Evolutionary conservation across 2,329 filamentous ascomycete species (phyloP).

Genomic region (Exophiala spinifera): DNA sequence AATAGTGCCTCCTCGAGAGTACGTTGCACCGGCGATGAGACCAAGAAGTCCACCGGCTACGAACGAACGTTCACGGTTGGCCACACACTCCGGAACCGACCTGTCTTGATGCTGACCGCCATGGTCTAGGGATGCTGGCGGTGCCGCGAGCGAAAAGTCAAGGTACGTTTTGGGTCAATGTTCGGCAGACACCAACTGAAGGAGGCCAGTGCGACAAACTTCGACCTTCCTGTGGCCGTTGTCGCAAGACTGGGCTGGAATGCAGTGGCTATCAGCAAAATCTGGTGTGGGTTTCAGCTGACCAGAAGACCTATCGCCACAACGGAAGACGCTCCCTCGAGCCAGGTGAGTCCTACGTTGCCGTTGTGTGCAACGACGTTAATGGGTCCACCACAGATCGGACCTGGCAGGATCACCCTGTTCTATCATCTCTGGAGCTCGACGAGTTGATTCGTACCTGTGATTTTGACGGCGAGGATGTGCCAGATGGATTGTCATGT

Average conservation of each 20-base stretch:
- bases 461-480: neutral
- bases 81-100: neutral
- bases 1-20: neutral
- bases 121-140: neutral
- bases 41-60: neutral
- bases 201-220: neutral
- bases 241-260: neutral
- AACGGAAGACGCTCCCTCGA: constrained; percentile 5
- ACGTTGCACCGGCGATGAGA: too few relatives aligned
- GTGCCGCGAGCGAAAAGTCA: constrained; percentile 1
- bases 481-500: neutral
- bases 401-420: neutral
- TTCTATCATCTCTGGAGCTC: neutral
- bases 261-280: constrained; percentile 5
- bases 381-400: neutral
- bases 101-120: neutral
- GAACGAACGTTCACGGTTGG: neutral
- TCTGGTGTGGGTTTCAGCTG: constrained; percentile 1
- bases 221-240: neutral
- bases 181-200: neutral
- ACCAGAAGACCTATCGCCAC: constrained; percentile 3
- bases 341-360: neutral
- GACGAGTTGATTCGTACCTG: neutral
- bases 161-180: neutral
- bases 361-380: neutral